phyloP scores from a whole-genome alignment of 139 green algal species.

The Chlamydomonas sp. region DNA sequence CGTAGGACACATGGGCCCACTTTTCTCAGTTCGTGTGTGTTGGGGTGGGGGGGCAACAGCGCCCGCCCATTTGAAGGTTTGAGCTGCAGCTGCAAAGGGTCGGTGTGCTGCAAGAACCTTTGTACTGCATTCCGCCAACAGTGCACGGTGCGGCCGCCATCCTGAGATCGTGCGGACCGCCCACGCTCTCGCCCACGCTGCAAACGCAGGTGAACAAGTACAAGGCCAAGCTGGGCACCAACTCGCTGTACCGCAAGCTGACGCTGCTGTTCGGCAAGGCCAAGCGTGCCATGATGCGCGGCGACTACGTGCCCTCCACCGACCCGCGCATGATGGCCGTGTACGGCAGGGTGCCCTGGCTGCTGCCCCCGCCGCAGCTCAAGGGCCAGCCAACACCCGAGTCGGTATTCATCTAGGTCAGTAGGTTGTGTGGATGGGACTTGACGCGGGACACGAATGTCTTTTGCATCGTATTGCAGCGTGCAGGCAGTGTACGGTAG shows the following conservation, averaged over 20 bases:
- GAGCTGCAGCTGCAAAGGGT: not conserved
- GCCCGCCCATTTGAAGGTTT: too few species aligned
- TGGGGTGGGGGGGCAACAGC: not conserved
- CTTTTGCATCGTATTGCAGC: too few species aligned
- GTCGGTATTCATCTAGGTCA: constrained; percentile 2
- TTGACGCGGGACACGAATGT: not conserved
- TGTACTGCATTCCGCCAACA: not conserved
- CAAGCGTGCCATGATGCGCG: constrained; percentile 52
- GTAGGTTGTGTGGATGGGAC: not conserved
- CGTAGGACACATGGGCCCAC: not conserved
- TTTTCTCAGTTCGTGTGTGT: not conserved
- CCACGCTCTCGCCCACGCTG: not conserved
- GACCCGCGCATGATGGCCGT: constrained; percentile 38
- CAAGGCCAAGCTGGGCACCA: constrained; percentile 32
- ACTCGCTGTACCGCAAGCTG: constrained; percentile 52
- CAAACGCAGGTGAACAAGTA: constrained; percentile 28
- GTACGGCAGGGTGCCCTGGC: constrained; percentile 30
- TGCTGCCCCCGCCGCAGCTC: constrained; percentile 7
- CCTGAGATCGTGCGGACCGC: not conserved
- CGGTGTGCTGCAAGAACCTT: not conserved
- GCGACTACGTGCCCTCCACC: constrained; percentile 13
- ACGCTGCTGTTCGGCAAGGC: constrained; percentile 48
- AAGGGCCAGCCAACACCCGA: constrained; percentile 3
- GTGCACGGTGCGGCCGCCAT: not conserved
- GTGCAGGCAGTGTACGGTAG: too few species aligned